Percentiles rank a stretch among this genome's conserved stretches.
phyloP scores from a whole-genome alignment of 2,329 filamentous ascomycete species.

The Orbilia brochopaga region DNA sequence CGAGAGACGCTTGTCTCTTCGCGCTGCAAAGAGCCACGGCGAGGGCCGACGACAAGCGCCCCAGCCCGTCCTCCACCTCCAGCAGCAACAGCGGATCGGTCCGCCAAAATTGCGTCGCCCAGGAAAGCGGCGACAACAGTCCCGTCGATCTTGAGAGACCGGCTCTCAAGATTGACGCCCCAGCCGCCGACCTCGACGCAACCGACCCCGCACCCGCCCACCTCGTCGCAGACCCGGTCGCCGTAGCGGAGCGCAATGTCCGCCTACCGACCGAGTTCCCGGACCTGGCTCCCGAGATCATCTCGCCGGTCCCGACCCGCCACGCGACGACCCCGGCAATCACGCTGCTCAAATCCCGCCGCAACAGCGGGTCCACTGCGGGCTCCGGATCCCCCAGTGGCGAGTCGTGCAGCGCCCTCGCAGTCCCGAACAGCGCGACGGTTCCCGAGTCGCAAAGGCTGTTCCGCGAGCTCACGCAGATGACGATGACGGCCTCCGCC shows the following conservation, averaged over 20 bases:
- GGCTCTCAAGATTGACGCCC: not conserved
- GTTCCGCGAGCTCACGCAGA: slow-evolving; percentile 31
- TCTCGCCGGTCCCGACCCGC: slow-evolving; percentile 2
- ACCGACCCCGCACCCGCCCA: not conserved
- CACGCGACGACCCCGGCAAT: not conserved
- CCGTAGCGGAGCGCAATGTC: not conserved
- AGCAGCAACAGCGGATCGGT: too few species aligned
- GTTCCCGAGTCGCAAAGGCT: slow-evolving; percentile 25
- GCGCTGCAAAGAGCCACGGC: slow-evolving; percentile 10
- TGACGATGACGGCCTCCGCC: slow-evolving; percentile 28
- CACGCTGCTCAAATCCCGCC: slow-evolving; percentile 1
- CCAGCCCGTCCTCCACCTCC: slow-evolving; percentile 6
- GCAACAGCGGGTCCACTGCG: not conserved
- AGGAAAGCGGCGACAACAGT: not conserved
- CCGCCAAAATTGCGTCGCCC: not conserved
- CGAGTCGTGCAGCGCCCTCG: not conserved
- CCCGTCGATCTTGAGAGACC: not conserved
- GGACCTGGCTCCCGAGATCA: slow-evolving; percentile 1
- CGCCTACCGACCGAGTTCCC: slow-evolving; percentile 7
- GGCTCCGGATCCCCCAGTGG: not conserved
- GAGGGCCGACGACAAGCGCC: not conserved
- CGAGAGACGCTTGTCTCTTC: slow-evolving; percentile 7
- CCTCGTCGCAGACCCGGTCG: not conserved
- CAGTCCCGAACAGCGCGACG: too few species aligned
- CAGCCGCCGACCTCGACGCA: not conserved